These are phyloP conservation scores for Dendrocalamus sinicus DNA, from an alignment of 176 grass and related monocot genomes.

Conservation along the genomic window DNA sequence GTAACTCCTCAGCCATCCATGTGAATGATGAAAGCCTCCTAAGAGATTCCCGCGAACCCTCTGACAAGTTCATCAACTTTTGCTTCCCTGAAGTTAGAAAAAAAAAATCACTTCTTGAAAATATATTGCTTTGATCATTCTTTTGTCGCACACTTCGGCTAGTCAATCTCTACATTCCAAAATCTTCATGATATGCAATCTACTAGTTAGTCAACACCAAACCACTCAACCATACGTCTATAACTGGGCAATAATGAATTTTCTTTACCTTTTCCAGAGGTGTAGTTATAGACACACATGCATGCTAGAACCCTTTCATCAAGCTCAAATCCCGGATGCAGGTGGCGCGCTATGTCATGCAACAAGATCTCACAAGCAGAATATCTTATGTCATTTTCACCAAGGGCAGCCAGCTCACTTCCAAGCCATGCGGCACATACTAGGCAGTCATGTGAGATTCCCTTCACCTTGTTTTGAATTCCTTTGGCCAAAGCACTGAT, in stretches of 20 bases:
- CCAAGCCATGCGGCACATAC: constrained; percentile 81
- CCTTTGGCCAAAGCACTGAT: constrained; percentile 75
- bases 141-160: background rate
- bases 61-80: constrained; percentile 87
- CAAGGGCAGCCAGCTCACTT: constrained; percentile 64
- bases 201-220: constrained; percentile 24
- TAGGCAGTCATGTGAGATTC: constrained; percentile 72
- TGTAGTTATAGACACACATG: constrained; percentile 89
- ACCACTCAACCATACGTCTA: constrained; percentile 13
- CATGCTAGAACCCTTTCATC: constrained; percentile 88
- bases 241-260: background rate
- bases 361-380: constrained; percentile 73
- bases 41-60: constrained; percentile 83
- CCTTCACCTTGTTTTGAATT: constrained; percentile 80
- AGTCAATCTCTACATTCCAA: constrained; percentile 26
- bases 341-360: constrained; percentile 63
- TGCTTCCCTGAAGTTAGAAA: constrained; percentile 70
- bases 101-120: background rate
- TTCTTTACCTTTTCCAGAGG: constrained; percentile 91
- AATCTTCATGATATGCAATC: constrained; percentile 24
- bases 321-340: constrained; percentile 83
- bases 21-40: constrained; percentile 80
- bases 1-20: constrained; percentile 99
- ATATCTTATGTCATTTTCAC: constrained; percentile 66
- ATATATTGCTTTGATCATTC: constrained; percentile 3